Conservation (phyloP, 768 basidiomycete genomes). For the Psilocybe azurescens region DNA sequence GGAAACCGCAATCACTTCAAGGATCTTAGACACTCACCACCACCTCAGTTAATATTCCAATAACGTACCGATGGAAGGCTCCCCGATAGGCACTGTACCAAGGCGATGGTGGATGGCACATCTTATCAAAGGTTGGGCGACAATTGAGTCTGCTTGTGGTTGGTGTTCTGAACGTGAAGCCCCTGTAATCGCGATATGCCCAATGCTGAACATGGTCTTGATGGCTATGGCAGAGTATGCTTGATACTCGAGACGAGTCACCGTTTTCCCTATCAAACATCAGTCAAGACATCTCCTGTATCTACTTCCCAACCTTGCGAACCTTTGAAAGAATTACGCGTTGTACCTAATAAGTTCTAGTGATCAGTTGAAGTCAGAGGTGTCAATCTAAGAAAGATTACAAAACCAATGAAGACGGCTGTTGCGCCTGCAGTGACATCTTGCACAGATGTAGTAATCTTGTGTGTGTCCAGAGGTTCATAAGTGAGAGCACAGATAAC, state of each 20-base stretch:
- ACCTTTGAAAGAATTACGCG: conserved; percentile 88
- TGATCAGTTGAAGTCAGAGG: conserved; percentile 2
- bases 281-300: not conserved
- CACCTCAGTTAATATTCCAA: conserved; percentile 3
- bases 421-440: conserved; percentile 74
- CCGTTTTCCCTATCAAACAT: conserved; percentile 58
- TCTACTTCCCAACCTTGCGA: not conserved
- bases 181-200: conserved; percentile 48
- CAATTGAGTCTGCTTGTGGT: conserved; percentile 28
- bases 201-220: conserved; percentile 72
- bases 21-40: not conserved
- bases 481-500: conserved; percentile 67
- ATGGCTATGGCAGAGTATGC: conserved; percentile 83
- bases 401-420: conserved; percentile 72
- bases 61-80: conserved; percentile 67
- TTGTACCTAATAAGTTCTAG: conserved; percentile 52
- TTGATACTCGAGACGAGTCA: conserved; percentile 80
- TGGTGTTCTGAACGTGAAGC: conserved; percentile 51
- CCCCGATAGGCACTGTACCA: conserved; percentile 77
- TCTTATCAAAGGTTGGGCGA: conserved; percentile 48
- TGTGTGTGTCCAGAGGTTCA: conserved; percentile 56
- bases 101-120: conserved; percentile 78
- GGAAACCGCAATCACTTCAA: conserved; percentile 76
- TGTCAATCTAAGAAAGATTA: not conserved
- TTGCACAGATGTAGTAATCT: conserved; percentile 65